phyloP scores from a whole-genome alignment of 305 asterid genomes.

The Solanum hybrid region DNA sequence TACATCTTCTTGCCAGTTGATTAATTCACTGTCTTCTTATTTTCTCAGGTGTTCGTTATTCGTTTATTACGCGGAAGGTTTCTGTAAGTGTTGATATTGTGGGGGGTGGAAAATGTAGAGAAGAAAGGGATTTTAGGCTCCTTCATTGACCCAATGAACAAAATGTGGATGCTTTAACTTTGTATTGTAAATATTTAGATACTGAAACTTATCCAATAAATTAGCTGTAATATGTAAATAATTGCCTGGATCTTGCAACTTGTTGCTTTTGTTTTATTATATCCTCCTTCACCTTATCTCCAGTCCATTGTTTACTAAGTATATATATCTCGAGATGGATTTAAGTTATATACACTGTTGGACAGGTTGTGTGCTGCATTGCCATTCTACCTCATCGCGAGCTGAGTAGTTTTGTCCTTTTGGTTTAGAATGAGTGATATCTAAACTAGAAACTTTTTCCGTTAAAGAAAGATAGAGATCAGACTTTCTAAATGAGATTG shows the following conservation, averaged over 20 bases:
- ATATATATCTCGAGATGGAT: background rate
- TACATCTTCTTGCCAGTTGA: background rate
- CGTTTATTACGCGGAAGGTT: background rate
- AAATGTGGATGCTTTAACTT: background rate
- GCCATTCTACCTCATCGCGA: background rate
- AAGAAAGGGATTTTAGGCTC: constrained; percentile 1
- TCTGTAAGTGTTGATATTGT: constrained; percentile 4
- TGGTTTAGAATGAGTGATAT: background rate
- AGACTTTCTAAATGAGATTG: background rate
- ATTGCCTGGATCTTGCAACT: background rate
- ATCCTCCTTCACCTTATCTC: background rate
- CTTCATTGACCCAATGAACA: background rate
- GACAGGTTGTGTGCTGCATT: background rate
- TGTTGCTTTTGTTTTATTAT: background rate
- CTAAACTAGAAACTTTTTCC: background rate
- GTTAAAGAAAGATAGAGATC: background rate
- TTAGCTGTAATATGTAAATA: constrained; percentile 19
- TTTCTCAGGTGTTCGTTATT: background rate
- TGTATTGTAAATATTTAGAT: background rate
- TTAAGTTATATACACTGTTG: background rate
- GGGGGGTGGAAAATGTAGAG: background rate
- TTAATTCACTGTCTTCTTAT: background rate
- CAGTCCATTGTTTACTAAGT: background rate
- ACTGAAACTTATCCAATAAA: constrained; percentile 7
- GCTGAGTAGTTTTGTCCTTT: background rate